Evolutionary conservation across 108 stramenopile species (phyloP), one percentile per base, ranked within the genome.

Genomic region (Cyclotella atomus): DNA sequence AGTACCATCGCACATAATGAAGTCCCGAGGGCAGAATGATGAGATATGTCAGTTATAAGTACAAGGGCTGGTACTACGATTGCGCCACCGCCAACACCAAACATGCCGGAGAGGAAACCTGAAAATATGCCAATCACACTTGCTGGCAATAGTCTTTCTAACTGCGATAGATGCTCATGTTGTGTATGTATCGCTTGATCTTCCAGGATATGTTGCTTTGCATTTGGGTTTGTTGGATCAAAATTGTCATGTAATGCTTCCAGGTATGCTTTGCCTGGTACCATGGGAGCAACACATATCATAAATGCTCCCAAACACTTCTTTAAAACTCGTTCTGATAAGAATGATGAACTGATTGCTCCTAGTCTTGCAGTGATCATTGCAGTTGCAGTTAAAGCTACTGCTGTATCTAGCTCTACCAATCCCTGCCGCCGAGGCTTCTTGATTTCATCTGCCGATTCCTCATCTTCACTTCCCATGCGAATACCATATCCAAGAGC

Each of bases 1-100:
- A 91, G 59, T 0, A 81, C 77, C 96, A 96, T 95, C 44, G 94
- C 94, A 33, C 88, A 85, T 15, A 96, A 71, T 10, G 88, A 90
- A 0, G 95, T 95, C 24, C 95, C 97, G 19, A 97, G 66, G 0
- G 95, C 97, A 75, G 89, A 78, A 63, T 97, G 91, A 53, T 97
- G 94, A 14, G 85, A 70, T 75, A 91, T 86, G 59, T 92, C 90
- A 9, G 93, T 94, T 41, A 68, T 53, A 0, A 95, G 45, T 5
- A 91, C 84, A 10, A 97, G 75, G 0, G 93, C 79, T 50, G 97
- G 95, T 24, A 97, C 95, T 28, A 96, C 94, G 54, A 97, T 73
- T 1, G 92, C 85, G 0, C 95, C 97, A 3, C 97, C 97, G 8
- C 97, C 97, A 24, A 97, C 95, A 12, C 97, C 97, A 71, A 97